Base-by-base conservation (phyloP, 225 moss, liverwort and hornwort genomes). In the Takakia lepidozioides region DNA sequence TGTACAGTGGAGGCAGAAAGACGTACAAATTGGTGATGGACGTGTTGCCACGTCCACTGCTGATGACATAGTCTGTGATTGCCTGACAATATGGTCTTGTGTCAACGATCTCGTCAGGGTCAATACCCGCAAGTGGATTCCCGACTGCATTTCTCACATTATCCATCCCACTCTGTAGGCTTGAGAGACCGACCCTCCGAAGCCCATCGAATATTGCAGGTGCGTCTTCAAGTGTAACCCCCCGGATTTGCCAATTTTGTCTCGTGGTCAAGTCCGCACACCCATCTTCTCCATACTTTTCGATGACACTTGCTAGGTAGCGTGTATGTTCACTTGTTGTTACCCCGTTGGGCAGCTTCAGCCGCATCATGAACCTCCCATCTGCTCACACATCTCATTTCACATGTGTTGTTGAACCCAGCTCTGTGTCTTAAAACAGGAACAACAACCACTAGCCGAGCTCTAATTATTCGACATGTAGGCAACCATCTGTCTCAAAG, bases 171-270 rank as follows among this genome's bases (percentile, higher is more conserved):
- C 75, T 83, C 67, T 98, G 90, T 1, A 98, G 26, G 20, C 80
- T 73, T 2, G 69, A 64, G 37, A 98, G 52, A 19, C 95, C 87
- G 34, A 98, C 82, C 1, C 47, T 23, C 2, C 60, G 55, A 23
- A 98, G 35, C 19, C 95, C 95, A 41, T 62, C 70, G 36, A 98
- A 30, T 23, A 98, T 58, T 9, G 61, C 74, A 14, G 95, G 90
- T 0, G 71, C 82, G 26, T 98, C 95, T 61, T 83, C 80, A 10
- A 98, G 47, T 6, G 83, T 55, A 1, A 98, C 24, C 0, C 95
- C 95, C 19, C 95, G 84, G 59, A 90, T 98, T 46, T 98, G 90
- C 90, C 90, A 98, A 41, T 98, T 98, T 43, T 98, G 95, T 25
- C 95, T 58, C 3, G 95, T 90, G 26, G 90, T 98, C 22, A 98